Evolutionary conservation across 2,329 filamentous ascomycete genomes (phyloP).

Genomic region (Calonectria fujianensis): DNA sequence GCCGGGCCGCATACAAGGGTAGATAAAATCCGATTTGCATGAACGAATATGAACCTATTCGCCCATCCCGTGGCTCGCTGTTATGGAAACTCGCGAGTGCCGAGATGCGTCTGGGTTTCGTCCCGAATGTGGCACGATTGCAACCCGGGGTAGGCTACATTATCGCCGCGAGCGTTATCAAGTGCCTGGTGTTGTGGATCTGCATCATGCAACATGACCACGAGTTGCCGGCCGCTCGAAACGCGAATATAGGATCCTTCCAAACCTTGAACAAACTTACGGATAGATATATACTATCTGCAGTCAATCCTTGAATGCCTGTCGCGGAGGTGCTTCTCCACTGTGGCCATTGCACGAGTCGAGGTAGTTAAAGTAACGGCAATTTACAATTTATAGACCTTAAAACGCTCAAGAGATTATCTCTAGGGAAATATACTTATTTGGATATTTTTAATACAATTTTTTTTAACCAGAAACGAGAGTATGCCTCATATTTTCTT

Average conservation of each 20-base stretch:
- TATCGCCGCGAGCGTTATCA: not conserved
- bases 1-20: not conserved
- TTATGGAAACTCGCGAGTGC: not conserved
- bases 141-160: not conserved
- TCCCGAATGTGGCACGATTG: not conserved
- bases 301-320: not conserved
- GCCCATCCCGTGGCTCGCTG: not conserved
- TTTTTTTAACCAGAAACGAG: not conserved
- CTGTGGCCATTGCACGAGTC: not conserved
- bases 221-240: not conserved
- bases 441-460: too few species aligned
- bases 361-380: not conserved
- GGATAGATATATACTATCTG: not conserved
- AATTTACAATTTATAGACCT: not conserved
- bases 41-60: not conserved
- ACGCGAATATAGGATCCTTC: not conserved
- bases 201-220: not conserved
- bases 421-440: not conserved
- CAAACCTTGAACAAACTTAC: not conserved
- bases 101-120: not conserved
- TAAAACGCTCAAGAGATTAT: not conserved
- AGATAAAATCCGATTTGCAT: not conserved
- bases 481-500: not conserved
- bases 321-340: not conserved
- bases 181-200: not conserved